Base-by-base conservation (phyloP, 768 basidiomycete genomes). In the Suillus occidentalis region DNA sequence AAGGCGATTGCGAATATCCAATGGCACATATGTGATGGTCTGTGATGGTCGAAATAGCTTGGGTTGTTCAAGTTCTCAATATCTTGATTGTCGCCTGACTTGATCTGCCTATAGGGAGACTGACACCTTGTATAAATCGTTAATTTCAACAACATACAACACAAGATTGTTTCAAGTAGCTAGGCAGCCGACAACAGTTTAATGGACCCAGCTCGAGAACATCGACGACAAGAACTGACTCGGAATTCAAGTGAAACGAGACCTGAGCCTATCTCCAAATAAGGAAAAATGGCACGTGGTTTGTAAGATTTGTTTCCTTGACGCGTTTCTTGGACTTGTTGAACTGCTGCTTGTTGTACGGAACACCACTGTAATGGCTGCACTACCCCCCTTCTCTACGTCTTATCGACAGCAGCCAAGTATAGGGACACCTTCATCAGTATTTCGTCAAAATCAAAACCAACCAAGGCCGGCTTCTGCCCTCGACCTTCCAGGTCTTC, bases 401-500 rank as follows among this genome's bases (percentile, higher is more conserved):
- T 62, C 66, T n/a, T 65, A 66, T 52, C 58, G 58, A 31, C 58
- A 42, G 18, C 58, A 59, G 20, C 58, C 18, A 42, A 59, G 18
- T 42, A 28, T 20, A 59, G 40, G 40, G 6, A 31, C 58, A 31
- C 28, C 58, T 1, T 31, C 58, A 42, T 59, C 58, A 31, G 25
- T 60, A 20, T 66, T 67, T 42, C 65, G 58, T 9, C 45, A 61
- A 6, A 43, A 45, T 20, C 67, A 68, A 47, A 20, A 36, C n/a
- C 63, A 64, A 39, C 43, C 43, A 13, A 65, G 64, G 49, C 70
- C 76, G 4, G 63, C 69, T 12, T 72, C 71, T 14, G 68, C 69
- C 50, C 82, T 90, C 34, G 90, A 92, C 76, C 77, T 93, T 59
- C 72, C 79, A 53, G 82, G 86, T 25, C 78, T 94, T 52, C 84